A percentile compares a stretch with the other conserved stretches of the same genome.
Evolutionary conservation across 208 protist species (phyloP).

Genomic region (Trypanosoma avium): DNA sequence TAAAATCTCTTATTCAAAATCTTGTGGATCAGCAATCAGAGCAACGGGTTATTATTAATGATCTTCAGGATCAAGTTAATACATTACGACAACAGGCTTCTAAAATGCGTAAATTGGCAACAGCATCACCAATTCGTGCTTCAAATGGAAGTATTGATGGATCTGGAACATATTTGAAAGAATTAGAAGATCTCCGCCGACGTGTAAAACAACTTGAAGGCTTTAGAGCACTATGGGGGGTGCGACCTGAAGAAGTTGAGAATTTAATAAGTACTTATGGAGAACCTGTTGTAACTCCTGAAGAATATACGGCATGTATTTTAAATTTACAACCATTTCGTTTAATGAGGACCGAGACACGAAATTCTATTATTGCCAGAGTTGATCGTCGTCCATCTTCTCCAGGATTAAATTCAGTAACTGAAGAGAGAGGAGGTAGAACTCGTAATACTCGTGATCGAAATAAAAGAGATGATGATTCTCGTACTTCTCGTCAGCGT

Average conservation of each 20-base stretch:
- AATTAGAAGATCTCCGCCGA: constrained; percentile 31
- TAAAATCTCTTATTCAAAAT: constrained; percentile 83
- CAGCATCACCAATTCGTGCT: background rate
- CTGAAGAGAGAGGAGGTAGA: background rate
- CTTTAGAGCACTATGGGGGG: constrained; percentile 76
- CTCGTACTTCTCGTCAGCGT: background rate
- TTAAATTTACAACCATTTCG: constrained; percentile 74
- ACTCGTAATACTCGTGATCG: constrained; percentile 4
- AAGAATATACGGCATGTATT: constrained; percentile 75
- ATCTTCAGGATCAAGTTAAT: constrained; percentile 80
- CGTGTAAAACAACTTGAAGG: constrained; percentile 63
- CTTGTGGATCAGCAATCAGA: constrained; percentile 70
- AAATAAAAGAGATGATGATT: constrained; percentile 1
- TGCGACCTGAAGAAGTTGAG: constrained; percentile 56
- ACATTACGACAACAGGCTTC: constrained; percentile 43
- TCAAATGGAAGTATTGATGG: background rate
- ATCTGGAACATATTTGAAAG: background rate
- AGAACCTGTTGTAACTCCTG: constrained; percentile 74
- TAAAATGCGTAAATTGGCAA: constrained; percentile 24
- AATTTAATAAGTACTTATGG: constrained; percentile 67
- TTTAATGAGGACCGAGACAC: constrained; percentile 55
- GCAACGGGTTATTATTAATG: constrained; percentile 73
- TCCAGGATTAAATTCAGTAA: background rate
- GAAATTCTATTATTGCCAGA: constrained; percentile 23
- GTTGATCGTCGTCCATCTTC: constrained; percentile 14